Conservation (phyloP, 495 filamentous ascomycete species). For the Penicillium simplicissimum region DNA sequence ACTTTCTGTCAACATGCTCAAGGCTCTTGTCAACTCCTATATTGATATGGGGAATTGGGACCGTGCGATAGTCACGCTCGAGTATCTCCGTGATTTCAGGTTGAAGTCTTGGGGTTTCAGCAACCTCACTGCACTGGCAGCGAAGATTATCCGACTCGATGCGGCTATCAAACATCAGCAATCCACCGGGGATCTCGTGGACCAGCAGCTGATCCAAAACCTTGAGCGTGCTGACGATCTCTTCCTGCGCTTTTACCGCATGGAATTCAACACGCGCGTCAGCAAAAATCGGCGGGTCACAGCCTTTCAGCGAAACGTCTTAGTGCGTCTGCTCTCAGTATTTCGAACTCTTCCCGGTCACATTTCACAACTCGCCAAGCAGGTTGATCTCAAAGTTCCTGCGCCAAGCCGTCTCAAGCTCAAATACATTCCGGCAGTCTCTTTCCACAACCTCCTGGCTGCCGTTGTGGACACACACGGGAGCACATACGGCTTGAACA, state of each 20-base stretch:
- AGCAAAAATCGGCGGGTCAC: slow-evolving; percentile 16
- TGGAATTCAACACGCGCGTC: slow-evolving; percentile 34
- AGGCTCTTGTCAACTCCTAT: slow-evolving; percentile 51
- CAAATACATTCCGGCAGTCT: slow-evolving; percentile 31
- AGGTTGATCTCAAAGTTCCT: slow-evolving; percentile 14
- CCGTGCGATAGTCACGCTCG: slow-evolving; percentile 43
- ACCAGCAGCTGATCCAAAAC: slow-evolving; percentile 11
- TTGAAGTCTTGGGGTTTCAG: slow-evolving; percentile 50
- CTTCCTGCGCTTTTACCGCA: slow-evolving; percentile 33
- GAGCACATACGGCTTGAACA: slow-evolving; percentile 36
- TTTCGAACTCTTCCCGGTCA: slow-evolving; percentile 33
- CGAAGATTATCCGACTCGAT: slow-evolving; percentile 43
- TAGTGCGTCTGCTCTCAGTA: slow-evolving; percentile 29
- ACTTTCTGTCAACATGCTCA: slow-evolving; percentile 47
- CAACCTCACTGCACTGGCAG: slow-evolving; percentile 45
- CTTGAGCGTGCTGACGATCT: slow-evolving; percentile 34
- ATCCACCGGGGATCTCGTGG: slow-evolving; percentile 1
- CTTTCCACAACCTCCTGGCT: slow-evolving; percentile 52
- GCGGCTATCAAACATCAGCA: slow-evolving; percentile 19
- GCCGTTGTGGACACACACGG: slow-evolving; percentile 51
- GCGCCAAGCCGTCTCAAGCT: slow-evolving; percentile 17
- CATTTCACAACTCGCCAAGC: slow-evolving; percentile 21
- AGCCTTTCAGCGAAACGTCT: slow-evolving; percentile 32
- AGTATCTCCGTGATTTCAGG: slow-evolving; percentile 41
- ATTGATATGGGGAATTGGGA: slow-evolving; percentile 51